Conservation (phyloP, 148 eudicot genomes). For the Simmondsia chinensis region DNA sequence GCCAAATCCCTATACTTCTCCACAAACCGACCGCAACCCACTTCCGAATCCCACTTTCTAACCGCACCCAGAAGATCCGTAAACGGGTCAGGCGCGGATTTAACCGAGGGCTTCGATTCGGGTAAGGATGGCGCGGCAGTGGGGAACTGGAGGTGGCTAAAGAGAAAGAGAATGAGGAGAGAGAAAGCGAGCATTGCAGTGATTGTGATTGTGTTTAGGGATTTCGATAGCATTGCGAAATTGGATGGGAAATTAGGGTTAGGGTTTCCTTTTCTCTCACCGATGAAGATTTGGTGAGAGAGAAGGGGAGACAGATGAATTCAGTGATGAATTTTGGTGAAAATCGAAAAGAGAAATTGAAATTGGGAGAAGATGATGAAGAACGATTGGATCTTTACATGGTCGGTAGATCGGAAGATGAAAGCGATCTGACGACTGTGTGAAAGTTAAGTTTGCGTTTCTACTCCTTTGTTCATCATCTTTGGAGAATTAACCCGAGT, state of each 20-base stretch:
- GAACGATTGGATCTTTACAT: too few species aligned
- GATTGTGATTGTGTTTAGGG: constrained; percentile 39
- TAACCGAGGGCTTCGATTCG: constrained; percentile 3
- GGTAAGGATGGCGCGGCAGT: constrained; percentile 29
- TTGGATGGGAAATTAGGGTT: neutral
- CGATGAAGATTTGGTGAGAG: too few species aligned
- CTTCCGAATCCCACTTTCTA: constrained; percentile 53
- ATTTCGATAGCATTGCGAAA: constrained; percentile 28
- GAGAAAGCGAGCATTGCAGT: constrained; percentile 38
- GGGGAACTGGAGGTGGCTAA: constrained; percentile 46
- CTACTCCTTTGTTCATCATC: too few species aligned
- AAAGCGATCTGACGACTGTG: too few species aligned
- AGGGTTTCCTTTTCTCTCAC: constrained; percentile 4
- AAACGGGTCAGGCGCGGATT: constrained; percentile 48
- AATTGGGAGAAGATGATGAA: too few species aligned
- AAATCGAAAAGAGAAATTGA: too few species aligned
- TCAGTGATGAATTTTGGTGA: too few species aligned
- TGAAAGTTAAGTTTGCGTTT: too few species aligned
- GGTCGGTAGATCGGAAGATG: too few species aligned
- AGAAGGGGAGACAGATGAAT: too few species aligned
- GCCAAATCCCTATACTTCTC: constrained; percentile 26
- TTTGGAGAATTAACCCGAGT: too few species aligned
- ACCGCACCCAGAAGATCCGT: constrained; percentile 38
- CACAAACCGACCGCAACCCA: constrained; percentile 62
- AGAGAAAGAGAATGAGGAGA: constrained; percentile 38